Percentiles rank a stretch among this genome's conserved stretches.
These are phyloP conservation scores for Malus hybrid DNA, from an alignment of 331 rosid genomes.

Conservation along the genomic window DNA sequence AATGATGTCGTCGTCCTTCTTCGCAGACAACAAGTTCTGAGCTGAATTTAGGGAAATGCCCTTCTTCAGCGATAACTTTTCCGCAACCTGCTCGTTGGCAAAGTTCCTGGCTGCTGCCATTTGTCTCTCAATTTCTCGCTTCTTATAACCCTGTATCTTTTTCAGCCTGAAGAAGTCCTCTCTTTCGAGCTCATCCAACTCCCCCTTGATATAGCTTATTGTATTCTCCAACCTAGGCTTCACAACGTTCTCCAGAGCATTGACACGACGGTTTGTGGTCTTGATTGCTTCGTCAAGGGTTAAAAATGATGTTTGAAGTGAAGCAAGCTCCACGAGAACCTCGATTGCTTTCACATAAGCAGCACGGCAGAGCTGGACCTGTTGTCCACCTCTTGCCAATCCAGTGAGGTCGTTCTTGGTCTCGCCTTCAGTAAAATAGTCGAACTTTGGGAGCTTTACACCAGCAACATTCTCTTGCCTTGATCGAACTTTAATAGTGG, in stretches of 20 bases:
- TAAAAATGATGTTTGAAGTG: slow-evolving; percentile 89
- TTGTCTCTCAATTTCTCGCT: slow-evolving; percentile 74
- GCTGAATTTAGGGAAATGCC: slow-evolving; percentile 52
- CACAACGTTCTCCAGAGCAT: slow-evolving; percentile 90
- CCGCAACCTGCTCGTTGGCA: slow-evolving; percentile 51
- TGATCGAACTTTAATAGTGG: slow-evolving; percentile 76
- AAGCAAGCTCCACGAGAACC: slow-evolving; percentile 95
- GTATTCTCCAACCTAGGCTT: slow-evolving; percentile 91
- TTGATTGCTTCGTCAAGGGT: slow-evolving; percentile 95
- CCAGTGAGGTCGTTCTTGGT: slow-evolving; percentile 88
- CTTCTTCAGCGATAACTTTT: slow-evolving; percentile 40
- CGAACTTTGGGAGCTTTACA: slow-evolving; percentile 88
- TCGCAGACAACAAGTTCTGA: slow-evolving; percentile 60
- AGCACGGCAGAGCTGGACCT: slow-evolving; percentile 80
- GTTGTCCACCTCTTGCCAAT: slow-evolving; percentile 93
- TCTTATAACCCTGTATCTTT: slow-evolving; percentile 90
- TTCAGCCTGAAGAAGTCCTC: slow-evolving; percentile 96
- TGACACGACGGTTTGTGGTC: slow-evolving; percentile 90
- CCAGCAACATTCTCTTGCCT: slow-evolving; percentile 86
- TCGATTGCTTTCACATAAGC: slow-evolving; percentile 91
- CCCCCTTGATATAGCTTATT: slow-evolving; percentile 79
- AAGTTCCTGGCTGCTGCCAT: slow-evolving; percentile 28
- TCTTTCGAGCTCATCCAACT: slow-evolving; percentile 91
- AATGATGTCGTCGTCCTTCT: slow-evolving; percentile 74
- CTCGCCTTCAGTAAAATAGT: slow-evolving; percentile 58